phyloP scores from a whole-genome alignment of 257 asterid genomes.

The Lantana camara region DNA sequence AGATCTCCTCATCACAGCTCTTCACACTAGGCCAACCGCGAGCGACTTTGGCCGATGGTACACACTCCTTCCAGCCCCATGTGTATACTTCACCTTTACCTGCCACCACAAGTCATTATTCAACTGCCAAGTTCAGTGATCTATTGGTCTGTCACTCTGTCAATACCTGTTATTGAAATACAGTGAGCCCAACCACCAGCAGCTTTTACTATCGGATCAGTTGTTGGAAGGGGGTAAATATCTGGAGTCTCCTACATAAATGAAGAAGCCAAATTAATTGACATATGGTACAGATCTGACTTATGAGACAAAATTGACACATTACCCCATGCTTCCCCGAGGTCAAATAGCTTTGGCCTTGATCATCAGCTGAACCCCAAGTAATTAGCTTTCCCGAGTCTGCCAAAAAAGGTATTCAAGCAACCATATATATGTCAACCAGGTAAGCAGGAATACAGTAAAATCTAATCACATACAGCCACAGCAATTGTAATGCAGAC shows the following conservation, averaged over 20 bases:
- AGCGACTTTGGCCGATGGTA: constrained; percentile 57
- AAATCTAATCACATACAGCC: not conserved
- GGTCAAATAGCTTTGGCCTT: constrained; percentile 82
- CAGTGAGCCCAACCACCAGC: constrained; percentile 90
- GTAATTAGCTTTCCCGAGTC: constrained; percentile 62
- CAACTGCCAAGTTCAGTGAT: not conserved
- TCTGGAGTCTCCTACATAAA: constrained; percentile 64
- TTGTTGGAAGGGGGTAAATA: constrained; percentile 58
- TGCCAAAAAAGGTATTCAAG: constrained; percentile 27
- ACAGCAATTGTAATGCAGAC: not conserved
- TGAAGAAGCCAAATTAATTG: constrained; percentile 32
- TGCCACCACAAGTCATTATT: constrained; percentile 27
- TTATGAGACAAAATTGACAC: not conserved
- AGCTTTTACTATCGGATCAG: constrained; percentile 55
- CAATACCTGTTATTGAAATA: constrained; percentile 65
- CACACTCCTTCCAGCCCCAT: constrained; percentile 94
- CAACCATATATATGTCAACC: not conserved
- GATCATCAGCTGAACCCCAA: constrained; percentile 91
- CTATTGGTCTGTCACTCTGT: too few species aligned
- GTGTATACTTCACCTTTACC: constrained; percentile 62
- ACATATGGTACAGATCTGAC: not conserved
- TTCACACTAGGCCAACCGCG: constrained; percentile 38
- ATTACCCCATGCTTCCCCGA: constrained; percentile 88
- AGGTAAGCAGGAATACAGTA: constrained; percentile 1
- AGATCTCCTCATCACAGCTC: constrained; percentile 41